Percentiles rank a stretch among this genome's conserved stretches.
Evolutionary conservation across 345 rosid genomes (phyloP).

Genomic region (Hypericum perforatum): DNA sequence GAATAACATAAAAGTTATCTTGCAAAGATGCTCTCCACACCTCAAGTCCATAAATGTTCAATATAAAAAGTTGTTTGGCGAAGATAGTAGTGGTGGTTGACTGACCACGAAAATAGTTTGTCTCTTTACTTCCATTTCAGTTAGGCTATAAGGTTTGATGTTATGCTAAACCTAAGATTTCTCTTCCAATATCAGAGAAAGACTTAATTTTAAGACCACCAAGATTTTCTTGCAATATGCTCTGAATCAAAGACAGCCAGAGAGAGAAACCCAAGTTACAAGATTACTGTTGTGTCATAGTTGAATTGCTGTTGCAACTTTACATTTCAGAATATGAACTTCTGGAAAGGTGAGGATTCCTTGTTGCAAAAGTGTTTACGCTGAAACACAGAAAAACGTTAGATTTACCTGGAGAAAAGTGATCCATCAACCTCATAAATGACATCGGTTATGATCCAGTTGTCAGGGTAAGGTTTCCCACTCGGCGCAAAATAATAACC

Average conservation of each 20-base stretch:
- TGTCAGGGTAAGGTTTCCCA: constrained; percentile 98
- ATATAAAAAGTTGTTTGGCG: too few relatives aligned
- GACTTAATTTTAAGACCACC: too few relatives aligned
- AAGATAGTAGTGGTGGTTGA: too few relatives aligned
- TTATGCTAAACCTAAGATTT: too few relatives aligned
- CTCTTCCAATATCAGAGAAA: too few relatives aligned
- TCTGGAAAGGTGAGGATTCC: neutral
- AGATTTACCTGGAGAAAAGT: constrained; percentile 55
- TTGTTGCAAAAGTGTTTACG: neutral
- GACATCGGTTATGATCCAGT: constrained; percentile 93
- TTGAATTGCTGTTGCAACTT: neutral
- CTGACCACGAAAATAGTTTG: too few relatives aligned
- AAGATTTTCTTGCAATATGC: too few relatives aligned
- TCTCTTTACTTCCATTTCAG: too few relatives aligned
- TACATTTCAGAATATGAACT: constrained; percentile 1
- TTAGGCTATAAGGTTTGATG: too few relatives aligned
- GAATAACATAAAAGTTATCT: neutral
- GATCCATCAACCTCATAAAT: constrained; percentile 87
- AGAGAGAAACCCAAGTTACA: too few relatives aligned
- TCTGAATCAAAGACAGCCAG: too few relatives aligned
- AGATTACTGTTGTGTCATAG: too few relatives aligned
- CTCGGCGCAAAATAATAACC: constrained; percentile 96
- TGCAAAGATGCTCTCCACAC: neutral
- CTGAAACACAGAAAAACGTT: neutral
- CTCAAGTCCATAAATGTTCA: neutral